phyloP scores from a whole-genome alignment of 176 grass and related monocot species.

The Oryza brachyantha region DNA sequence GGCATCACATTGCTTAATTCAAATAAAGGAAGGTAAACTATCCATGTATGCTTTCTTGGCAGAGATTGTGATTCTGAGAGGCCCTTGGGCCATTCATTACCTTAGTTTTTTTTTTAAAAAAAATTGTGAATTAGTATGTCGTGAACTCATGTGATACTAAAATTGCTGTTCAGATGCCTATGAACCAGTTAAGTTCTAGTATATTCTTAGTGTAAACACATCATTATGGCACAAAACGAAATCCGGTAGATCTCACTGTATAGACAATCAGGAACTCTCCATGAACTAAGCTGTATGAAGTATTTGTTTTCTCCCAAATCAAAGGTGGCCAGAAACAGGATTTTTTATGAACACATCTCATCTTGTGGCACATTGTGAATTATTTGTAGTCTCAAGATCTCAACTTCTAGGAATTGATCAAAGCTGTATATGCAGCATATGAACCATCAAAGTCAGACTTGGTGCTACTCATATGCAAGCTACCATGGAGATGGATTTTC shows the following conservation, averaged over 20 bases:
- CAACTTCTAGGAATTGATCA: not conserved
- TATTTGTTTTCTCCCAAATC: conserved; percentile 14
- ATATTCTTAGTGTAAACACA: conserved; percentile 13
- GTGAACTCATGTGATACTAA: not conserved
- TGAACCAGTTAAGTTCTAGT: not conserved
- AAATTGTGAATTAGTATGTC: conserved; percentile 4
- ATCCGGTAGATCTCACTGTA: not conserved
- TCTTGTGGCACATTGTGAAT: not conserved
- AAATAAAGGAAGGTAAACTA: not conserved
- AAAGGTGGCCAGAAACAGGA: conserved; percentile 4
- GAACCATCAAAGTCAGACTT: not conserved
- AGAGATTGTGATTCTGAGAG: not conserved
- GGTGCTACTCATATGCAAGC: not conserved
- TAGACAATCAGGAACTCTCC: too few species aligned
- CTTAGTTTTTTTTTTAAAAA: conserved; percentile 23
- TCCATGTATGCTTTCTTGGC: not conserved
- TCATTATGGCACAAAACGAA: not conserved
- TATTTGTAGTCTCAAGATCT: too few species aligned
- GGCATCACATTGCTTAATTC: not conserved
- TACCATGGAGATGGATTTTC: too few species aligned
- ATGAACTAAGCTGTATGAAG: too few species aligned
- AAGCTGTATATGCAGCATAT: not conserved
- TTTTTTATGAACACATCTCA: conserved; percentile 11
- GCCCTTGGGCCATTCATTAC: not conserved
- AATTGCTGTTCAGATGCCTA: not conserved